Percentiles rank a stretch among this genome's conserved stretches.
Conservation (phyloP, 768 basidiomycete genomes). For the Nevesoporus exiguus region DNA sequence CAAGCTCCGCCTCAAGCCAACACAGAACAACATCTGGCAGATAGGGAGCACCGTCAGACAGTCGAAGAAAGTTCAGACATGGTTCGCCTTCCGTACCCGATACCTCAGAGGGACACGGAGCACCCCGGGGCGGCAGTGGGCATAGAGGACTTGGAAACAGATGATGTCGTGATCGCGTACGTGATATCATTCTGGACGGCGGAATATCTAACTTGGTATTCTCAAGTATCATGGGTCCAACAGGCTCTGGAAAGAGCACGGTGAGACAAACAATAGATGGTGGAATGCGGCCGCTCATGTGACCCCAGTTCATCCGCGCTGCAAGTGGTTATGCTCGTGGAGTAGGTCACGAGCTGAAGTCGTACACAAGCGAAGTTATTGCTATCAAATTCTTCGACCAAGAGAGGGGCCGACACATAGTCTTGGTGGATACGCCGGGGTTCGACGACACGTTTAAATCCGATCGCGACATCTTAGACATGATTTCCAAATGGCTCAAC, state of each 20-base stretch:
- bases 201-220: not conserved
- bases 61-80: too few species aligned
- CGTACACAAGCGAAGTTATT: conserved; percentile 8
- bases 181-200: not conserved
- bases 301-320: conserved; percentile 8
- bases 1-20: too few species aligned
- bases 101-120: too few species aligned
- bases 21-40: too few species aligned
- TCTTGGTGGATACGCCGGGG: conserved; percentile 26
- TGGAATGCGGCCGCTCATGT: not conserved
- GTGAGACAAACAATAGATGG: not conserved
- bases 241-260: conserved; percentile 15
- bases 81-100: too few species aligned
- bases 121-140: not conserved
- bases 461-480: conserved; percentile 10
- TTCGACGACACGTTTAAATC: conserved; percentile 20
- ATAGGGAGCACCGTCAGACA: too few species aligned
- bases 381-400: conserved; percentile 6
- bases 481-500: conserved; percentile 17
- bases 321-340: conserved; percentile 1
- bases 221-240: conserved; percentile 21
- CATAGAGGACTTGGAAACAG: not conserved
- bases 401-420: not conserved
- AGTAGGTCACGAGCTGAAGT: conserved; percentile 8
- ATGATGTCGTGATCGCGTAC: conserved; percentile 14